These are phyloP conservation scores for Penicillium aurantiogriseum DNA, from an alignment of 2,329 filamentous ascomycete genomes.

Conservation along the genomic window DNA sequence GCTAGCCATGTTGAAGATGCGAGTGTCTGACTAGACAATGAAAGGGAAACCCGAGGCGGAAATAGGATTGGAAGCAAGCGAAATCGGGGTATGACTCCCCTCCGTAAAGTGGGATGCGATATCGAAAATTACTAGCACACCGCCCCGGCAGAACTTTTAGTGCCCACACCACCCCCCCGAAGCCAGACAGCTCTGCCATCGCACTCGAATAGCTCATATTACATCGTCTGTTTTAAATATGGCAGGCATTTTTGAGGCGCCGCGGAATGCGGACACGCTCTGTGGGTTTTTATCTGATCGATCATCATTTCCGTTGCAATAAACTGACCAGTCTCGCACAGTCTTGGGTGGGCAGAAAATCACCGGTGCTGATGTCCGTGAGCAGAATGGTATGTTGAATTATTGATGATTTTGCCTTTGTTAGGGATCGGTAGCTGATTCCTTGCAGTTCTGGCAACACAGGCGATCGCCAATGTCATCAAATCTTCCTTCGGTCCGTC, in stretches of 20 bases:
- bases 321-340: constrained; percentile 43
- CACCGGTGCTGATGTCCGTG: constrained; percentile 90
- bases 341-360: constrained; percentile 97
- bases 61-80: constrained; percentile 17
- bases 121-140: constrained; percentile 31
- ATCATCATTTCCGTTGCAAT: constrained; percentile 8
- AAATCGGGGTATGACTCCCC: constrained; percentile 24
- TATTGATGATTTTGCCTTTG: neutral
- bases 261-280: constrained; percentile 85
- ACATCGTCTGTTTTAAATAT: constrained; percentile 51
- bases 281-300: constrained; percentile 53
- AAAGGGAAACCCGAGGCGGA: constrained; percentile 15
- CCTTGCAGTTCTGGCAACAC: constrained; percentile 76
- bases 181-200: constrained; percentile 33
- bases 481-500: constrained; percentile 98
- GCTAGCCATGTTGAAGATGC: constrained; percentile 32
- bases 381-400: constrained; percentile 76
- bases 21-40: constrained; percentile 22
- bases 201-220: constrained; percentile 22
- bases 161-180: constrained; percentile 29
- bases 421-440: constrained; percentile 8
- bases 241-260: constrained; percentile 95
- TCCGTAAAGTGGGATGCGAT: constrained; percentile 42
- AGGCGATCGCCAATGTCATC: constrained; percentile 97
- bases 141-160: constrained; percentile 47